Base-by-base conservation (phyloP, 1,139 yeast genomes). In the Hyphopichia wangnamkhiaoensis region DNA sequence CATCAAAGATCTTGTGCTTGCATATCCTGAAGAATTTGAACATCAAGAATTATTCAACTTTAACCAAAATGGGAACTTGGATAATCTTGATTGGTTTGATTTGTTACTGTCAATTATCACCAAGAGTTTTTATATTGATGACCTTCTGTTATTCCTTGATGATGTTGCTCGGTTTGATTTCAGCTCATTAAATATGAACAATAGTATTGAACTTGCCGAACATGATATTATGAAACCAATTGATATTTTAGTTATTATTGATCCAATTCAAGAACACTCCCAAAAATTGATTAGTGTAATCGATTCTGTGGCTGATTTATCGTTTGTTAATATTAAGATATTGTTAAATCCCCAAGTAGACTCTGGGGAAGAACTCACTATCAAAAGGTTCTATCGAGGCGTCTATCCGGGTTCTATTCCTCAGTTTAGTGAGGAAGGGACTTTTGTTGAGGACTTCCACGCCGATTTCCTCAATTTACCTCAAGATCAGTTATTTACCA, bases 261-360 rank as follows among this genome's bases (percentile, higher is more conserved):
- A 93, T 57, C 98, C 98, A 1, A 58, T 82, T 4, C 76, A 78
- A 42, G 89, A 84, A 47, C 54, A 66, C 18, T 76, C 95, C 0
- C 97, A 88, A 52, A 79, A 77, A 38, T 53, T 81, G 17, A 50
- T 84, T 0, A 63, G 82, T 0, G 56, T 84, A 15, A 59, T 80
- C 4, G 68, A 69, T n/a, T 53, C 77, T 0, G 50, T 83, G 9
- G 61, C 60, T 28, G 66, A 49, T 54, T 67, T 61, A 42, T 61
- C 60, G 1, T 77, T 74, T 53, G 65, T 81, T 3, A 73, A 77
- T 28, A 56, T 84, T 9, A 71, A 74, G 29, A 61, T 91, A 0
- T 56, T 79, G 18, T 51, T 91, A 28, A 78, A 83, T 39, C 96
- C 97, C 0, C 61, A 68, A 5, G 41, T 48, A 5, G 56, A 61